Conservation (phyloP, 2,329 filamentous ascomycete species). For the Cytospora piceicola region DNA sequence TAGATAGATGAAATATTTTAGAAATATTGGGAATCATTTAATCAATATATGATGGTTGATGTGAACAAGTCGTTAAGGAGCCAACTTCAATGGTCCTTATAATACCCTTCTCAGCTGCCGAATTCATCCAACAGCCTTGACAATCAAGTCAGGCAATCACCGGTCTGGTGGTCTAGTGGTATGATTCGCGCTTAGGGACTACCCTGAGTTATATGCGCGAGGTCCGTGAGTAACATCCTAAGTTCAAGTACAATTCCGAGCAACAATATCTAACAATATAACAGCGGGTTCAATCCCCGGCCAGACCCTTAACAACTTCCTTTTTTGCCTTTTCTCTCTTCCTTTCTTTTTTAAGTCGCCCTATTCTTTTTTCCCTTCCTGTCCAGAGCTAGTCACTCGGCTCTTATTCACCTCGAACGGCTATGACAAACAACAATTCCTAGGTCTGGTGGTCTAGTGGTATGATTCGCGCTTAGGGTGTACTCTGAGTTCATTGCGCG, state of each 20-base stretch:
- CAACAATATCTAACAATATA: background rate
- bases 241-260: background rate
- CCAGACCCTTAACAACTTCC: slow-evolving; percentile 40
- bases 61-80: background rate
- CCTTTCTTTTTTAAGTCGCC: background rate
- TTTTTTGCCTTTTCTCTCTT: background rate
- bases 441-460: slow-evolving; percentile 64
- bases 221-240: background rate
- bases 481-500: slow-evolving; percentile 46
- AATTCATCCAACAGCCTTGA: background rate
- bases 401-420: too few relatives aligned
- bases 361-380: too few relatives aligned
- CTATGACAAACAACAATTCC: background rate
- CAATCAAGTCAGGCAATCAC: background rate
- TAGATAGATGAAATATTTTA: too few relatives aligned
- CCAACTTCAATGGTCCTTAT: background rate
- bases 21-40: too few relatives aligned
- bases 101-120: background rate
- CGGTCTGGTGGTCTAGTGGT: slow-evolving; percentile 24
- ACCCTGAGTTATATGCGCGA: slow-evolving; percentile 24
- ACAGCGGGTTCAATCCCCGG: slow-evolving; percentile 50
- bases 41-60: too few relatives aligned
- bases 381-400: too few relatives aligned
- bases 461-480: slow-evolving; percentile 74
- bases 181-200: slow-evolving; percentile 21